These are phyloP conservation scores for Lunularia cruciata DNA, from an alignment of 225 moss, liverwort and hornwort species.

Conservation along the genomic window DNA sequence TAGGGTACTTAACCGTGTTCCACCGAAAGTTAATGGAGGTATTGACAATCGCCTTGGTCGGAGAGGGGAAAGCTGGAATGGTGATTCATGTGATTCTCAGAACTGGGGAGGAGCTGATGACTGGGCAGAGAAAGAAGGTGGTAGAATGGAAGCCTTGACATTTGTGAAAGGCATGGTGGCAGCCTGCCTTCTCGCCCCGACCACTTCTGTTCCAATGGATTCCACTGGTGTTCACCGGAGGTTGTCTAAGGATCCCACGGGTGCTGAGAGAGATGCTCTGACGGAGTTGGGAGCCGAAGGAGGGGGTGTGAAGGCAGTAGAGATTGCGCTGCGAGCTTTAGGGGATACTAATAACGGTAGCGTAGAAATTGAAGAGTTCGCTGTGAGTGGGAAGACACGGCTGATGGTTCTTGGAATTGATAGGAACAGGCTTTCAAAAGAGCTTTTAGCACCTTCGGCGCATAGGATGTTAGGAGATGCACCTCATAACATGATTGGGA, in stretches of 20 bases:
- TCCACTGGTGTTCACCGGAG: constrained; percentile 73
- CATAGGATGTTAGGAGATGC: constrained; percentile 50
- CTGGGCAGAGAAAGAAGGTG: constrained; percentile 60
- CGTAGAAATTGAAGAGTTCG: constrained; percentile 79
- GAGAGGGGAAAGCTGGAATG: constrained; percentile 54
- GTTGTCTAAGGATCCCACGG: constrained; percentile 65
- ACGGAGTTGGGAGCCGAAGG: constrained; percentile 76
- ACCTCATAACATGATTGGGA: constrained; percentile 48
- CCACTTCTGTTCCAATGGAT: constrained; percentile 64
- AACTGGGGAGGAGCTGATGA: constrained; percentile 64
- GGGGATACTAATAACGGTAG: constrained; percentile 59
- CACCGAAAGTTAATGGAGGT: constrained; percentile 52
- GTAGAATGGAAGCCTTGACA: constrained; percentile 63
- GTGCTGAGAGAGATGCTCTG: constrained; percentile 71
- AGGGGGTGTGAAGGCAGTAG: constrained; percentile 79
- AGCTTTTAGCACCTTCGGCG: constrained; percentile 51
- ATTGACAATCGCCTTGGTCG: constrained; percentile 49
- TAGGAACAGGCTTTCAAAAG: constrained; percentile 73
- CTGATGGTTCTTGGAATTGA: constrained; percentile 87
- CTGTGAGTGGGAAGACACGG: constrained; percentile 68
- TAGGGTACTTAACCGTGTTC: constrained; percentile 56
- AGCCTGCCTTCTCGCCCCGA: constrained; percentile 64
- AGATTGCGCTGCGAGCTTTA: constrained; percentile 76
- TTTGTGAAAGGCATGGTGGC: constrained; percentile 91
- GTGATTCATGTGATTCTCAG: constrained; percentile 59